Evolutionary conservation across 2,329 filamentous ascomycete species (phyloP).

Genomic region (Colletotrichum tofieldiae): DNA sequence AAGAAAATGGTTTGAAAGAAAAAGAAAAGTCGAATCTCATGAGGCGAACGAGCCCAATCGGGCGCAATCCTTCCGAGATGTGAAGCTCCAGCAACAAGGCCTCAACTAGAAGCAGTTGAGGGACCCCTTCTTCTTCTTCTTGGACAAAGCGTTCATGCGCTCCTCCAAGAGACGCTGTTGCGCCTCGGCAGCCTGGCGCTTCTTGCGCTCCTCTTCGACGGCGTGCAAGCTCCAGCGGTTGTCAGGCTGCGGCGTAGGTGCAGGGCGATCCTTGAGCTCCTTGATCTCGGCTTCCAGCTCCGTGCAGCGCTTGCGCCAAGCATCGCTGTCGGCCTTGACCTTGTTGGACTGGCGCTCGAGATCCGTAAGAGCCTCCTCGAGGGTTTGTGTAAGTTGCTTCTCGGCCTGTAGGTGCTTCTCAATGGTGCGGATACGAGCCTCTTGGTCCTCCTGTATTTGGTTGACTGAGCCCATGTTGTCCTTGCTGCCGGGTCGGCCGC

Average conservation of each 20-base stretch:
- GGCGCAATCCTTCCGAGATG: slow-evolving; percentile 8
- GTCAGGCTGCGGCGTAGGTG: slow-evolving; percentile 65
- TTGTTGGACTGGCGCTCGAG: slow-evolving; percentile 93
- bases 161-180: slow-evolving; percentile 92
- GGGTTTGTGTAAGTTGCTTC: slow-evolving; percentile 93
- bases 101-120: slow-evolving; percentile 92
- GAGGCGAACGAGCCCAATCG: slow-evolving; percentile 47
- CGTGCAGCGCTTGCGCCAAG: slow-evolving; percentile 88
- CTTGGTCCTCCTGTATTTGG: slow-evolving; percentile 93
- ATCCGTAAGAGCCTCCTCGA: slow-evolving; percentile 96
- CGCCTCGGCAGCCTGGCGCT: slow-evolving; percentile 90
- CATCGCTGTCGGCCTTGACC: slow-evolving; percentile 90
- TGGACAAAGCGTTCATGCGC: slow-evolving; percentile 91
- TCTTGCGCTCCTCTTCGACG: slow-evolving; percentile 96
- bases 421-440: slow-evolving; percentile 93
- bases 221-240: slow-evolving; percentile 83
- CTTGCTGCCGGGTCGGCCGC: slow-evolving; percentile 83
- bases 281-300: slow-evolving; percentile 82
- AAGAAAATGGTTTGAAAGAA: not conserved
- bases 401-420: slow-evolving; percentile 97
- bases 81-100: slow-evolving; percentile 42
- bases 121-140: slow-evolving; percentile 94
- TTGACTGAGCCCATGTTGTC: slow-evolving; percentile 76
- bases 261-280: slow-evolving; percentile 70
- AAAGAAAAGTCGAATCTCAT: slow-evolving; percentile 14